Base-by-base conservation (phyloP, 208 protist species). In the Vickermania spadyakhi region DNA sequence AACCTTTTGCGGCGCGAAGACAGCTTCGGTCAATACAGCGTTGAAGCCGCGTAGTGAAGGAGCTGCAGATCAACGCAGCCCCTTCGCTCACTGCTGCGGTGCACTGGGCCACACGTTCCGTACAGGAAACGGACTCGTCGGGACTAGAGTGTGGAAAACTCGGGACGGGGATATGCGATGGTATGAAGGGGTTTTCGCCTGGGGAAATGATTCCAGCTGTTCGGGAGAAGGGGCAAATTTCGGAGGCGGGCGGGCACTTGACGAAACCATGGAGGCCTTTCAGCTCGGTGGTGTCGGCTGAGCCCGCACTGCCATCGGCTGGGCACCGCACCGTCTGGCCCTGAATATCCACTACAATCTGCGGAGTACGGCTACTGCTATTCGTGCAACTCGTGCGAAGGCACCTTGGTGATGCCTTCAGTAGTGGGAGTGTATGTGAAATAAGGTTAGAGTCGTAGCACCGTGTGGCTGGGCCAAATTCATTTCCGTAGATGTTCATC, bases 391-490 rank as follows among this genome's bases (percentile, higher is more conserved):
- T 58, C 53, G 64, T 62, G 56, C 64, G 77, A 21, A 84, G 65
- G 56, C 81, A 88, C 1, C 77, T 60, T 22, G 64, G 42, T 31
- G 64, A 64, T 3, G 30, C 49, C 0, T 27, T 31, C 25, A 68
- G 11, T 25, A 30, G 58, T 0, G 73, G 71, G 4, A 75, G 68
- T 0, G 56, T 65, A 45, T 30, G 56, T 0, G 75, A 72, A 51
- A 82, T 67, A 3, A 84, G 58, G 21, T 65, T 73, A 1, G 77
- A 81, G 13, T 68, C 57, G 59, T 78, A 79, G 63, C 80, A 87
- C 3, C 62, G 66, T 42, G 68, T 80, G 14, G 58, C 22, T 13
- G 31, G 29, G 22, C 59, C 45, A 42, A 66, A 69, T 51, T 77
- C 73, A 60, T 75, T 72, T 14, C 73, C 75, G 36, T 75, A 75